phyloP scores from a whole-genome alignment of 1,139 yeast genomes.

The Suhomyces kunorum region DNA sequence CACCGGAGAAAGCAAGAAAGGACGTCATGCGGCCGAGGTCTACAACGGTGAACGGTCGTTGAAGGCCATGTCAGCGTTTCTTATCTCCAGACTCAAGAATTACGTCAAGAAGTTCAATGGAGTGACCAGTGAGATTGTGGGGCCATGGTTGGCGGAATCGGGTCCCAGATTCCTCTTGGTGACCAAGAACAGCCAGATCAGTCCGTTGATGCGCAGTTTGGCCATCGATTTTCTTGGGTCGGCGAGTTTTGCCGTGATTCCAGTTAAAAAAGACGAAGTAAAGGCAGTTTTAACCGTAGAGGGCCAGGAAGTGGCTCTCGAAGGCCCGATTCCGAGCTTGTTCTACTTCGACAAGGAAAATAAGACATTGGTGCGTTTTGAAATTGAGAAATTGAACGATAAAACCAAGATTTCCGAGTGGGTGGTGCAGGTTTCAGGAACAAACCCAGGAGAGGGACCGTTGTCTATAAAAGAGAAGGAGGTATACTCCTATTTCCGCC shows the following conservation, averaged over 20 bases:
- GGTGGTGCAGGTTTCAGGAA: slow-evolving; percentile 32
- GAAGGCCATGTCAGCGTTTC: slow-evolving; percentile 58
- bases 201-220: slow-evolving; percentile 68
- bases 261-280: slow-evolving; percentile 15
- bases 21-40: slow-evolving; percentile 59
- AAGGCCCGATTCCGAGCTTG: slow-evolving; percentile 30
- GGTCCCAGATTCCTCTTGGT: slow-evolving; percentile 42
- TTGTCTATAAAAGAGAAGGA: slow-evolving; percentile 39
- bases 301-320: slow-evolving; percentile 24
- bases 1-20: slow-evolving; percentile 26
- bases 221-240: slow-evolving; percentile 67
- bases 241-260: slow-evolving; percentile 33
- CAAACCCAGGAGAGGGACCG: slow-evolving; percentile 40
- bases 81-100: slow-evolving; percentile 66
- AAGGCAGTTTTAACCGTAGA: slow-evolving; percentile 20
- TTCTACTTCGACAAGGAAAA: slow-evolving; percentile 29
- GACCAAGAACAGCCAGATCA: slow-evolving; percentile 47
- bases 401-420: slow-evolving; percentile 38
- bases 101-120: slow-evolving; percentile 57
- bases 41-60: slow-evolving; percentile 71
- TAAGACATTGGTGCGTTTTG: slow-evolving; percentile 25
- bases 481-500: slow-evolving; percentile 33
- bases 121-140: slow-evolving; percentile 25
- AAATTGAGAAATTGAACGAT: slow-evolving; percentile 30
- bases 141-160: slow-evolving; percentile 31